Evolutionary conservation across 139 green algal species (phyloP).

Genomic region (Asterochloris erici): DNA sequence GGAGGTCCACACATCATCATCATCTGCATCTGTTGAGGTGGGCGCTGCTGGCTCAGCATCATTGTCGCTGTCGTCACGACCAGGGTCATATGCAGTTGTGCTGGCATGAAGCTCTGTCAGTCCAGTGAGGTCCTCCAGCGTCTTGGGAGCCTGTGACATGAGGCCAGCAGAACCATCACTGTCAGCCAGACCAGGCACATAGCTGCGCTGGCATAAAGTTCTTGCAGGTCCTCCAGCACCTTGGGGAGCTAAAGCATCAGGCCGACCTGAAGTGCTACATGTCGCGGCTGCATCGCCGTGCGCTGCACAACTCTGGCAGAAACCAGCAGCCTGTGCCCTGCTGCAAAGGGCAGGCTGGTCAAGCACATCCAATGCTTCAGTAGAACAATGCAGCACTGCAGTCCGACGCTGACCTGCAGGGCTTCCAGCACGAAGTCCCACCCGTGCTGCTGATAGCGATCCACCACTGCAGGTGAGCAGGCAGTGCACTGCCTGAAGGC

Average conservation of each 20-base stretch:
- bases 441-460: slow-evolving; percentile 46
- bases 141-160: slow-evolving; percentile 34
- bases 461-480: slow-evolving; percentile 78
- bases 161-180: neutral
- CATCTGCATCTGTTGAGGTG: too few species aligned
- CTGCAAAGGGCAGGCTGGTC: neutral
- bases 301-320: too few species aligned
- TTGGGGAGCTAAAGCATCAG: neutral
- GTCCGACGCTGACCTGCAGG: slow-evolving; percentile 17
- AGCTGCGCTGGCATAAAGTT: neutral
- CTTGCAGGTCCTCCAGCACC: neutral
- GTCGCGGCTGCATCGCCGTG: neutral
- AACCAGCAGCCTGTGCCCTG: neutral
- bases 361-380: neutral
- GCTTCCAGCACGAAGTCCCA: slow-evolving; percentile 61
- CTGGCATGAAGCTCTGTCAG: slow-evolving; percentile 64
- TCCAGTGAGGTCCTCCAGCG: slow-evolving; percentile 78
- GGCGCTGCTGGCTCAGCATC: too few species aligned
- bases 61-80: too few species aligned
- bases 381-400: neutral
- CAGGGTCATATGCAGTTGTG: neutral
- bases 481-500: slow-evolving; percentile 88
- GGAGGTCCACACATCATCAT: too few species aligned
- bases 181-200: neutral
- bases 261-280: too few species aligned